A percentile compares a stretch with the other conserved stretches of the same genome.
Evolutionary conservation across 345 rosid genomes (phyloP).

Genomic region (Triadica sebifera): DNA sequence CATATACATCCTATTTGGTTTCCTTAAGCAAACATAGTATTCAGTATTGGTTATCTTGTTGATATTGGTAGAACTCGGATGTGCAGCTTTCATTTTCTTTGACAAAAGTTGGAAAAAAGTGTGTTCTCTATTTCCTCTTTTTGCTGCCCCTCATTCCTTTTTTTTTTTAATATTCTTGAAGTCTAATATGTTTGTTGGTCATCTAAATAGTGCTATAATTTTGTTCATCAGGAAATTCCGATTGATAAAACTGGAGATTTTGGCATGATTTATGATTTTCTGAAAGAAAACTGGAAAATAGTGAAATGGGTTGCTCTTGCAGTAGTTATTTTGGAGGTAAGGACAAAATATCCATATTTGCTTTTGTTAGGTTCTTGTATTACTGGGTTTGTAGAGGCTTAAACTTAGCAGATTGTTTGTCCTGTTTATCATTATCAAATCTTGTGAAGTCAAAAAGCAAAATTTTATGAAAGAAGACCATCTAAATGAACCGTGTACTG

Average conservation of each 20-base stretch:
- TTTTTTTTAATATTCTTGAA: neutral
- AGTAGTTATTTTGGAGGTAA: conserved; percentile 79
- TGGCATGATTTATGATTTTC: conserved; percentile 61
- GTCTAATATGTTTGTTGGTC: conserved; percentile 9
- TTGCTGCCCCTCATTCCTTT: neutral
- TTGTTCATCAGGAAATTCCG: conserved; percentile 65
- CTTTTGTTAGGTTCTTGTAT: neutral
- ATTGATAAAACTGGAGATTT: conserved; percentile 82
- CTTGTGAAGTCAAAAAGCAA: neutral
- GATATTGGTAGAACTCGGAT: conserved; percentile 88
- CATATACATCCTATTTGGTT: conserved; percentile 17
- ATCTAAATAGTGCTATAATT: conserved; percentile 7
- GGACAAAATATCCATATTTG: conserved; percentile 11
- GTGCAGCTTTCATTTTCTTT: conserved; percentile 86
- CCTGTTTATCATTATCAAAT: neutral
- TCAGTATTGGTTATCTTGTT: conserved; percentile 66
- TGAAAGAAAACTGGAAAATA: conserved; percentile 76
- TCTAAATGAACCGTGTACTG: neutral
- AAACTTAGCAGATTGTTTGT: neutral
- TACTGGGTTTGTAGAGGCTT: neutral
- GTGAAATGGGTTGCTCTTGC: conserved; percentile 95
- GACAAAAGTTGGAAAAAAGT: conserved; percentile 88
- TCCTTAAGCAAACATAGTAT: conserved; percentile 76
- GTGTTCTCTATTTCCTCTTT: conserved; percentile 25
- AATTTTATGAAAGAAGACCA: no score